Evolutionary conservation across 148 eudicot species (phyloP).

Genomic region (Cornus florida): DNA sequence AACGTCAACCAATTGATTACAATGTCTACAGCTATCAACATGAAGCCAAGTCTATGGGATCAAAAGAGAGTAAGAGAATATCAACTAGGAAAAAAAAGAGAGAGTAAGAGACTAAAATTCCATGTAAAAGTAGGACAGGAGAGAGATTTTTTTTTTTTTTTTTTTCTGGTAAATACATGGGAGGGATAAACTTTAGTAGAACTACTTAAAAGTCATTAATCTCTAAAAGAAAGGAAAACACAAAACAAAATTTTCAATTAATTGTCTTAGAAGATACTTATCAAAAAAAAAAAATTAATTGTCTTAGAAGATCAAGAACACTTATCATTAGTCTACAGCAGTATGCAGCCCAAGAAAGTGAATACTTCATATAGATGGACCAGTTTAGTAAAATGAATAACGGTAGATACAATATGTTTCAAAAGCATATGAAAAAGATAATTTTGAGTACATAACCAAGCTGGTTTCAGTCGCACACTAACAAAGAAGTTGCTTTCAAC

Average conservation of each 20-base stretch:
- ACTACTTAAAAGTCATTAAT: neutral
- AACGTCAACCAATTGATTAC: neutral
- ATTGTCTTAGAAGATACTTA: neutral
- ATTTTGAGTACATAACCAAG: neutral
- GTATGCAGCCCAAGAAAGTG: neutral
- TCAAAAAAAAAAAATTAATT: too few species aligned
- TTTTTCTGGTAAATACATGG: too few species aligned
- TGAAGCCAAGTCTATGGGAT: neutral
- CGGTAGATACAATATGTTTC: neutral
- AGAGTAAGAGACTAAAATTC: too few species aligned
- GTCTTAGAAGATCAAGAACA: neutral
- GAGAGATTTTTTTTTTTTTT: neutral
- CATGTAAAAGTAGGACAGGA: neutral
- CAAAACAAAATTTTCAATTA: neutral
- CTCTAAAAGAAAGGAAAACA: neutral
- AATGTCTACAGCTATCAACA: neutral
- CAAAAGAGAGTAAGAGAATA: neutral
- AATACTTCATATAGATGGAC: neutral
- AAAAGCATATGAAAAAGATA: neutral
- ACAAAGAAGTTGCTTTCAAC: conserved; percentile 2
- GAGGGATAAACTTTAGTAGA: neutral
- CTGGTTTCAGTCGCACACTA: neutral
- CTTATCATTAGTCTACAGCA: neutral
- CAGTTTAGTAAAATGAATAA: neutral
- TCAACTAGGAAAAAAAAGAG: too few species aligned